These are phyloP conservation scores for Endogone sp. DNA, from an alignment of 192 early-diverging fungal species.

Conservation along the genomic window DNA sequence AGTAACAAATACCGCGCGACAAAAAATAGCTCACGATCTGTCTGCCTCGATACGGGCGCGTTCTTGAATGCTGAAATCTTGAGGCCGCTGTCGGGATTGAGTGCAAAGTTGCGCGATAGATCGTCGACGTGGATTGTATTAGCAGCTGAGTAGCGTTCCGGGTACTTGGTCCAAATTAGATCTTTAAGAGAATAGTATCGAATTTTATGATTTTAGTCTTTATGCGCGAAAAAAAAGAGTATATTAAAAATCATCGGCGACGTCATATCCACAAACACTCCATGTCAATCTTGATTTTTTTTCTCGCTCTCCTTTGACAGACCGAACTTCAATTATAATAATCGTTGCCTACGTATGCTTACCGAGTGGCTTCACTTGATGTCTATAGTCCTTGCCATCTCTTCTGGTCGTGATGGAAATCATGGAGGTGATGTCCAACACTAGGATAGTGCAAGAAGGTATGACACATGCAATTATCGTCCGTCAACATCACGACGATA, in stretches of 20 bases:
- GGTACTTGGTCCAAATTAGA: slow-evolving; percentile 59
- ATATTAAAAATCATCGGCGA: too few species aligned
- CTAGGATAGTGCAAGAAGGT: slow-evolving; percentile 12
- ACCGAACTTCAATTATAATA: too few species aligned
- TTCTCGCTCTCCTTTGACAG: too few species aligned
- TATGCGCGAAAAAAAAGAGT: too few species aligned
- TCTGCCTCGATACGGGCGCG: slow-evolving; percentile 30
- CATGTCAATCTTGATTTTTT: too few species aligned
- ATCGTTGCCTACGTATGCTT: too few species aligned
- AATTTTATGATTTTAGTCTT: background rate
- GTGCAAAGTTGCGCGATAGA: slow-evolving; percentile 69
- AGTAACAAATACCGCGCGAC: slow-evolving; percentile 57
- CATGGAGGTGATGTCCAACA: slow-evolving; percentile 70
- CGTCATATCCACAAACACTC: too few species aligned
- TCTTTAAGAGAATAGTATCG: slow-evolving; percentile 17
- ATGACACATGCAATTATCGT: background rate
- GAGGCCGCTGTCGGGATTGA: slow-evolving; percentile 65
- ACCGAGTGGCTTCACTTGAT: slow-evolving; percentile 67
- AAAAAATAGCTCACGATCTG: slow-evolving; percentile 56
- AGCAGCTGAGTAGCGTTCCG: slow-evolving; percentile 30
- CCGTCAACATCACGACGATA: background rate
- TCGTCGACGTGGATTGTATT: slow-evolving; percentile 77
- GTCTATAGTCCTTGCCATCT: slow-evolving; percentile 48
- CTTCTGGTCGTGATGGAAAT: slow-evolving; percentile 49
- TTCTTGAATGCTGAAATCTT: slow-evolving; percentile 66